Percentiles rank a stretch among this genome's conserved stretches.
Evolutionary conservation across 768 basidiomycete species (phyloP).

Genomic region (Russula virescens): DNA sequence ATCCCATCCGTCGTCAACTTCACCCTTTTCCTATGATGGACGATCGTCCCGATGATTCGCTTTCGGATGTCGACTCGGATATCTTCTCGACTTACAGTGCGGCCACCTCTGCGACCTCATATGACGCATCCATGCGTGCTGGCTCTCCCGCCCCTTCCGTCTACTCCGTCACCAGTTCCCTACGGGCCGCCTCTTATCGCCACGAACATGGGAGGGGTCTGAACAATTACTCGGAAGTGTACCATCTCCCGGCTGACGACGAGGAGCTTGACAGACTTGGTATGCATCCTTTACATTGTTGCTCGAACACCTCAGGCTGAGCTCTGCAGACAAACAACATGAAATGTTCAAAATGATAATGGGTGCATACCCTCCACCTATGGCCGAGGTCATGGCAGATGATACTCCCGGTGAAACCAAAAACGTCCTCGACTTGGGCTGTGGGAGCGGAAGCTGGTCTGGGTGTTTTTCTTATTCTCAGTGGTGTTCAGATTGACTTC

Average conservation of each 20-base stretch:
- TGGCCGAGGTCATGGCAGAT: conserved; percentile 55
- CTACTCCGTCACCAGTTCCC: conserved; percentile 58
- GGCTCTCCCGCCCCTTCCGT: conserved; percentile 64
- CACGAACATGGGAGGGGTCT: conserved; percentile 64
- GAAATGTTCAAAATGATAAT: conserved; percentile 55
- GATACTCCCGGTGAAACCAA: conserved; percentile 54
- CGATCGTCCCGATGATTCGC: conserved; percentile 34
- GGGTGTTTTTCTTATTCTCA: conserved; percentile 21
- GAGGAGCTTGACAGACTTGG: conserved; percentile 68
- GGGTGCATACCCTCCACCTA: conserved; percentile 59
- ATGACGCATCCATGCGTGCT: conserved; percentile 56
- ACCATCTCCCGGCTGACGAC: conserved; percentile 71
- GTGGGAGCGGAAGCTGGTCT: conserved; percentile 75
- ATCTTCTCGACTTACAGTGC: conserved; percentile 39
- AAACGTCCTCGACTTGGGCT: conserved; percentile 67
- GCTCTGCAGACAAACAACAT: conserved; percentile 57
- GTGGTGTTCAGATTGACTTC: conserved; percentile 2
- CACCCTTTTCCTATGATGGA: conserved; percentile 19
- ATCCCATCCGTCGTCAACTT: background rate
- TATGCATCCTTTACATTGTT: conserved; percentile 27
- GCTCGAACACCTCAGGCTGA: conserved; percentile 3
- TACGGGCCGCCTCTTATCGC: conserved; percentile 52
- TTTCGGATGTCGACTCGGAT: conserved; percentile 39
- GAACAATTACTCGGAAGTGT: conserved; percentile 76
- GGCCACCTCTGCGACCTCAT: conserved; percentile 51